A percentile compares a stretch with the other conserved stretches of the same genome.
Evolutionary conservation across 2,329 filamentous ascomycete species (phyloP).

Genomic region (Aspergillus piperis): DNA sequence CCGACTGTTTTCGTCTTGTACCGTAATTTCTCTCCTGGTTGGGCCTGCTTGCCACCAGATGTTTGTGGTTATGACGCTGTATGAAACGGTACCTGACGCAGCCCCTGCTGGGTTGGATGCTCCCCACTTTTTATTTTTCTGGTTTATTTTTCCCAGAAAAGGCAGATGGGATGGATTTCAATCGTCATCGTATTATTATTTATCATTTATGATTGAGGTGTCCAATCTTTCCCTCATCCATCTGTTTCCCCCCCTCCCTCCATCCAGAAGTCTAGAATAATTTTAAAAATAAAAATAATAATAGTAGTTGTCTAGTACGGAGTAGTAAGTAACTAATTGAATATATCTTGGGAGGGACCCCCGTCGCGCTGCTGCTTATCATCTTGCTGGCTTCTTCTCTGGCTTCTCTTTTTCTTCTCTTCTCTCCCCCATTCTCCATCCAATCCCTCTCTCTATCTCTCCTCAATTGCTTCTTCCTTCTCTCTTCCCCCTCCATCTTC

Average conservation of each 20-base stretch:
- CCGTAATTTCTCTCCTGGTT: neutral
- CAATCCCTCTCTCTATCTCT: constrained; percentile 1
- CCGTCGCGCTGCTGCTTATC: neutral
- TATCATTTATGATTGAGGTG: too few species aligned
- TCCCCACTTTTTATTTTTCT: too few species aligned
- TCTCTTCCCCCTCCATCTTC: constrained; percentile 10
- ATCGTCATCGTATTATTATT: too few species aligned
- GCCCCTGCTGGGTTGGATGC: too few species aligned
- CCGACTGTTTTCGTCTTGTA: neutral
- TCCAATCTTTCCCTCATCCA: too few species aligned
- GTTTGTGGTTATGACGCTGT: neutral
- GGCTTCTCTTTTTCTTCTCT: neutral
- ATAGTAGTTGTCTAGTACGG: too few species aligned
- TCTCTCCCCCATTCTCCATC: neutral
- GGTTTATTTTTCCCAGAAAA: neutral
- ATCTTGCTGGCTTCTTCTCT: neutral
- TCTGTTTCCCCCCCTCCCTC: too few species aligned
- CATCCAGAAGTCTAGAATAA: too few species aligned
- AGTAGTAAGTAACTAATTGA: neutral
- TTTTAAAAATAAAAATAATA: too few species aligned
- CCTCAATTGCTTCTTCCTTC: neutral
- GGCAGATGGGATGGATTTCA: neutral
- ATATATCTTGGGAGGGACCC: neutral
- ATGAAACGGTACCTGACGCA: too few species aligned
- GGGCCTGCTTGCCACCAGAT: too few species aligned